Percentiles rank a stretch among this genome's conserved stretches.
These are phyloP conservation scores for Dictyostelium citrinum DNA, from an alignment of 78 protist species.

Conservation along the genomic window DNA sequence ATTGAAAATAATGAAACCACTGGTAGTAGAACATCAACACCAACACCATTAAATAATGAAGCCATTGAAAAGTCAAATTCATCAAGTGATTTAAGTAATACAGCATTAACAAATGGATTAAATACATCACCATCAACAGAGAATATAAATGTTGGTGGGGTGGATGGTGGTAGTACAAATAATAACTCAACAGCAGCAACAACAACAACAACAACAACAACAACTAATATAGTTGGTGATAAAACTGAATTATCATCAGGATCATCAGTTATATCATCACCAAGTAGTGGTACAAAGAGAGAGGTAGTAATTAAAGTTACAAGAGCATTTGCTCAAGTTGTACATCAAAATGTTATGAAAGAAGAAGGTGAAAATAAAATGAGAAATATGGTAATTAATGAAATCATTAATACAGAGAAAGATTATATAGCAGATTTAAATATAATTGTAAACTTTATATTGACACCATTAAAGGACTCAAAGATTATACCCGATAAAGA, in stretches of 20 bases:
- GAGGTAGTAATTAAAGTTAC: slow-evolving; percentile 68
- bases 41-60: background rate
- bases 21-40: slow-evolving; percentile 17
- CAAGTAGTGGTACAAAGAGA: slow-evolving; percentile 33
- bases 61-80: background rate
- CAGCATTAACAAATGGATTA: background rate
- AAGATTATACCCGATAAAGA: slow-evolving; percentile 45
- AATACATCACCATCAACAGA: background rate
- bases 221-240: background rate
- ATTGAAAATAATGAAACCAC: background rate
- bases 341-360: slow-evolving; percentile 34
- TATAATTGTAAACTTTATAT: slow-evolving; percentile 22
- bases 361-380: slow-evolving; percentile 68
- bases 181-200: background rate
- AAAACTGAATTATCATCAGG: slow-evolving; percentile 6
- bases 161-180: too few relatives aligned
- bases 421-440: slow-evolving; percentile 59
- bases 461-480: slow-evolving; percentile 27
- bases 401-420: slow-evolving; percentile 56
- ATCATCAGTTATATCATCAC: background rate
- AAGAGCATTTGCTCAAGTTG: slow-evolving; percentile 67
- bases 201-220: too few relatives aligned
- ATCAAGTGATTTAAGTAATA: background rate
- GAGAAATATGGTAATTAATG: slow-evolving; percentile 71
- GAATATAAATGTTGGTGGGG: background rate